Evolutionary conservation across 441 rosid species (phyloP).

Genomic region (Theobroma grandiflorum): DNA sequence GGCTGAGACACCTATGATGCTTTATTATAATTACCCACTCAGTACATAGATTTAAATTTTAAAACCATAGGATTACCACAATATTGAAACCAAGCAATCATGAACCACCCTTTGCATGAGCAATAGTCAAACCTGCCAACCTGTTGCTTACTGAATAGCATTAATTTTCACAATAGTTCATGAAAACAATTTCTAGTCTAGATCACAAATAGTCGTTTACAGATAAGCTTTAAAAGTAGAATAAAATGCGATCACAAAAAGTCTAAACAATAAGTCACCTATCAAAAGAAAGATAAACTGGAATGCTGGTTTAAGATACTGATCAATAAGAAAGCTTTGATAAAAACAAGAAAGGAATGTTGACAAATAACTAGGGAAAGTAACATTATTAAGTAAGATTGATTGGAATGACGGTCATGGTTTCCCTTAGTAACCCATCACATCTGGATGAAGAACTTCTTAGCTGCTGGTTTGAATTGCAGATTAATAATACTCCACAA

Average conservation of each 20-base stretch:
- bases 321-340: background rate
- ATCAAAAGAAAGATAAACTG: background rate
- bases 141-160: background rate
- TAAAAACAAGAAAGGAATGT: background rate
- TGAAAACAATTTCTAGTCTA: background rate
- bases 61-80: background rate
- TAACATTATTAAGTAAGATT: background rate
- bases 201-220: background rate
- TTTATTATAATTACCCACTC: background rate
- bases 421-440: background rate
- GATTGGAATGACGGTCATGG: background rate
- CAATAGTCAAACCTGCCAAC: background rate
- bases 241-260: background rate
- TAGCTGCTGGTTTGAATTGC: background rate
- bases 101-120: background rate
- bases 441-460: background rate
- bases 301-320: background rate
- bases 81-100: background rate
- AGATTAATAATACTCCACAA: background rate
- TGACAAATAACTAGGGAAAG: background rate
- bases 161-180: background rate
- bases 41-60: background rate
- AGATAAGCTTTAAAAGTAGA: background rate
- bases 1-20: background rate
- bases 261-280: background rate